A percentile compares a stretch with the other conserved stretches of the same genome.
These are phyloP conservation scores for Calonectria leucothoes DNA, from an alignment of 2,329 filamentous ascomycete genomes.

Conservation along the genomic window DNA sequence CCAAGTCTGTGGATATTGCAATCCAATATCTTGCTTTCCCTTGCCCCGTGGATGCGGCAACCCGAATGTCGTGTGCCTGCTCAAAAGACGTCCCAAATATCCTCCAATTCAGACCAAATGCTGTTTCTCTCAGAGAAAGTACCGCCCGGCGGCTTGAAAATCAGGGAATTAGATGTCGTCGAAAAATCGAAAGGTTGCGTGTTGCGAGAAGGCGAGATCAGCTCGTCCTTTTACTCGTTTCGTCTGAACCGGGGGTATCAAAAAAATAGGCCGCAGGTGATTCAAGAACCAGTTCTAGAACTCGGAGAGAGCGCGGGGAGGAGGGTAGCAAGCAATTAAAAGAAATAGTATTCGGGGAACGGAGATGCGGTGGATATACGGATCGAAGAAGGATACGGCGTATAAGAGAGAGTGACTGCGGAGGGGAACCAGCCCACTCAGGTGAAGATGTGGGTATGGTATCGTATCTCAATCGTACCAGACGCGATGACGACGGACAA, in stretches of 20 bases:
- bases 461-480: conserved; percentile 37
- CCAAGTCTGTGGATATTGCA: background rate
- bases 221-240: conserved; percentile 4
- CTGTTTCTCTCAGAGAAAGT: background rate
- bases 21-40: background rate
- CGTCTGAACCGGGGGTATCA: conserved; percentile 11
- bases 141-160: conserved; percentile 17
- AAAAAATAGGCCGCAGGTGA: background rate
- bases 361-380: conserved; percentile 10
- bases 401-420: background rate
- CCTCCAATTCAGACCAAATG: background rate
- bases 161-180: background rate
- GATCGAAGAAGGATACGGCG: background rate
- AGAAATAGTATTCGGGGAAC: background rate
- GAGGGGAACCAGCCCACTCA: conserved; percentile 41
- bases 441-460: conserved; percentile 28
- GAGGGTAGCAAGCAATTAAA: too few relatives aligned
- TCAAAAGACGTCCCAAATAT: background rate
- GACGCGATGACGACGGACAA: conserved; percentile 35
- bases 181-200: conserved; percentile 10
- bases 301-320: background rate
- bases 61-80: background rate
- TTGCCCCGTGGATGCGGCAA: background rate
- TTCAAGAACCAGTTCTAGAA: conserved; percentile 1
- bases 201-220: conserved; percentile 2